These are phyloP conservation scores for Saturnispora diversa DNA, from an alignment of 805 yeast genomes.

Conservation along the genomic window DNA sequence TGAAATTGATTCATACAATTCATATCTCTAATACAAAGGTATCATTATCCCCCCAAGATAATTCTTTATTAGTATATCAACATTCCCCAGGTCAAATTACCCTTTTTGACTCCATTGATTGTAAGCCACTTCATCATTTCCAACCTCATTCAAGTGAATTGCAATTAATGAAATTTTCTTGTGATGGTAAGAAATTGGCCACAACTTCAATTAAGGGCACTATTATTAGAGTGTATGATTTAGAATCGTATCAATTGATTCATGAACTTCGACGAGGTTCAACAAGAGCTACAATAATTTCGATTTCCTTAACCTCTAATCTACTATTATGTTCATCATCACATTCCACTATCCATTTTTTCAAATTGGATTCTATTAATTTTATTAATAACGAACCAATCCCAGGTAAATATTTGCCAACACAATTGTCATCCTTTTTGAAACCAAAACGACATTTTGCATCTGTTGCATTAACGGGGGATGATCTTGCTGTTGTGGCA, in stretches of 20 bases:
- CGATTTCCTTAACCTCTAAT: slow-evolving; percentile 66
- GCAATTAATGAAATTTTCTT: slow-evolving; percentile 58
- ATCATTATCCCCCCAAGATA: slow-evolving; percentile 35
- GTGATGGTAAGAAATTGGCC: slow-evolving; percentile 73
- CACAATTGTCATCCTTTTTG: slow-evolving; percentile 69
- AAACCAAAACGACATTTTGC: slow-evolving; percentile 93
- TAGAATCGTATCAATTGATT: slow-evolving; percentile 52
- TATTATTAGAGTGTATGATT: slow-evolving; percentile 71
- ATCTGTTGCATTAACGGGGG: slow-evolving; percentile 49
- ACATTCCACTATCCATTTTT: slow-evolving; percentile 89
- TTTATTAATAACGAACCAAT: too few relatives aligned
- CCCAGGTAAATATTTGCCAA: slow-evolving; percentile 52
- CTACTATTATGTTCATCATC: slow-evolving; percentile 79
- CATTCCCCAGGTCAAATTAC: slow-evolving; percentile 62
- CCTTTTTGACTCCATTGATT: slow-evolving; percentile 64
- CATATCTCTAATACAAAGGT: slow-evolving; percentile 37
- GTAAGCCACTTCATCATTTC: slow-evolving; percentile 71
- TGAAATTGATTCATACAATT: slow-evolving; percentile 68
- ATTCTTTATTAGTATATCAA: slow-evolving; percentile 48
- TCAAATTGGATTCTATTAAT: slow-evolving; percentile 27
- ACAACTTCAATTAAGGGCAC: slow-evolving; percentile 91
- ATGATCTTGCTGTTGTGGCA: slow-evolving; percentile 26
- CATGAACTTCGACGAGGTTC: slow-evolving; percentile 80
- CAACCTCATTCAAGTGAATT: slow-evolving; percentile 81
- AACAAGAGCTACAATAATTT: slow-evolving; percentile 71